A percentile compares a stretch with the other conserved stretches of the same genome.
phyloP scores from a whole-genome alignment of 371 early-diverging fungal genomes.

The Parasitella parasitica region DNA sequence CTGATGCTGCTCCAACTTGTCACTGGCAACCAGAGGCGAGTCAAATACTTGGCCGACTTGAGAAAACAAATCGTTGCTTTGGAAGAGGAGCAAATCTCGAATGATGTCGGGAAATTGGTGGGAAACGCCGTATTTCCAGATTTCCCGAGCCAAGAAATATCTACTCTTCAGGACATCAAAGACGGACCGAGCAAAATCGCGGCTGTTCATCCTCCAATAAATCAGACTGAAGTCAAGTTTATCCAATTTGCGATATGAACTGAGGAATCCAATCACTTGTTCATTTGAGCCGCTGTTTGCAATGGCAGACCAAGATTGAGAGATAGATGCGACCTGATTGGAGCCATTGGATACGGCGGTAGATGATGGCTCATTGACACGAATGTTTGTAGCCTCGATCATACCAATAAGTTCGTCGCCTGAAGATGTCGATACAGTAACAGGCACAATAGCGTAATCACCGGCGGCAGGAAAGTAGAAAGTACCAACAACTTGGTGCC shows the following conservation, averaged over 20 bases:
- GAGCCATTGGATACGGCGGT: not conserved
- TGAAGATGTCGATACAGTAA: slow-evolving; percentile 32
- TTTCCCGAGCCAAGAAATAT: slow-evolving; percentile 4
- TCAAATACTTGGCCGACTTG: slow-evolving; percentile 40
- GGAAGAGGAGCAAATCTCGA: slow-evolving; percentile 21
- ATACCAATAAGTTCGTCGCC: slow-evolving; percentile 15
- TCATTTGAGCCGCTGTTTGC: slow-evolving; percentile 22
- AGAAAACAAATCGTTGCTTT: slow-evolving; percentile 12
- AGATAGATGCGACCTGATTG: not conserved
- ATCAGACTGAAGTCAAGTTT: slow-evolving; percentile 29
- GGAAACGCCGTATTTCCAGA: slow-evolving; percentile 38
- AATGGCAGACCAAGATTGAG: slow-evolving; percentile 16
- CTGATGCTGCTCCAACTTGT: slow-evolving; percentile 1
- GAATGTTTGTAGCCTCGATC: not conserved
- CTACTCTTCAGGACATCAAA: slow-evolving; percentile 17
- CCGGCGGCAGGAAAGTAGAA: slow-evolving; percentile 61
- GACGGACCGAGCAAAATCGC: slow-evolving; percentile 31
- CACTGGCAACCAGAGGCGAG: slow-evolving; percentile 33
- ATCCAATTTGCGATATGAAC: slow-evolving; percentile 20
- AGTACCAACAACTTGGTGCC: slow-evolving; percentile 35
- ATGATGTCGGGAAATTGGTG: slow-evolving; percentile 33
- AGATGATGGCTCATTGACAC: not conserved
- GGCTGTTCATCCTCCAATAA: slow-evolving; percentile 32
- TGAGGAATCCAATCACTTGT: slow-evolving; percentile 24
- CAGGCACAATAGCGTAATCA: slow-evolving; percentile 43